phyloP scores from a whole-genome alignment of 2,329 filamentous ascomycete genomes.

The Xenoacremonium recifei region DNA sequence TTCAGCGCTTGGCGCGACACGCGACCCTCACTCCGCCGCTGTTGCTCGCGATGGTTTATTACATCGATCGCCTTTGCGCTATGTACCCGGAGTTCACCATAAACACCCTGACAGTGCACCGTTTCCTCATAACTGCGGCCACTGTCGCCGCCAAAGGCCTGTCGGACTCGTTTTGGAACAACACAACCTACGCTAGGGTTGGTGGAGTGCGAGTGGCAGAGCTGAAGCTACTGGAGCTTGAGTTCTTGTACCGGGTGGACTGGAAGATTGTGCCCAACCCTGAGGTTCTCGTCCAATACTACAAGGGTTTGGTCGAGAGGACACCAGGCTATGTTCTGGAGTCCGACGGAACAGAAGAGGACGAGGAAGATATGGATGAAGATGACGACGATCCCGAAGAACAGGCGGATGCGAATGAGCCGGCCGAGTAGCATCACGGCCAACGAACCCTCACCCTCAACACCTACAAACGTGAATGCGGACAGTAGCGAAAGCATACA shows the following conservation, averaged over 20 bases:
- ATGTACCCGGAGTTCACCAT: conserved; percentile 95
- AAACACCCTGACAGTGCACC: conserved; percentile 92
- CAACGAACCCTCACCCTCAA: too few relatives aligned
- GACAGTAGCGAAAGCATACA: too few relatives aligned
- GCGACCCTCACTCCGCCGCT: conserved; percentile 91
- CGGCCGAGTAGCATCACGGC: neutral
- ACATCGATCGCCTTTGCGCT: conserved; percentile 91
- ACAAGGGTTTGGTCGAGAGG: conserved; percentile 76
- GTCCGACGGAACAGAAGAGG: conserved; percentile 32
- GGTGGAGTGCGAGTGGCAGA: conserved; percentile 90
- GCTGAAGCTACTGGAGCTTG: conserved; percentile 85
- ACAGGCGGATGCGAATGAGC: conserved; percentile 8
- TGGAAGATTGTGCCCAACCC: conserved; percentile 98
- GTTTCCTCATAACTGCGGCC: conserved; percentile 92
- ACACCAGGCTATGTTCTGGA: conserved; percentile 56
- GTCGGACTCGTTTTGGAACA: conserved; percentile 98
- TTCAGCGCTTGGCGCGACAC: conserved; percentile 88
- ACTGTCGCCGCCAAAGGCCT: conserved; percentile 95
- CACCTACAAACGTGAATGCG: too few relatives aligned
- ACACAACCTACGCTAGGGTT: conserved; percentile 91
- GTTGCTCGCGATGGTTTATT: conserved; percentile 98
- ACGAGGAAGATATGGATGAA: conserved; percentile 23
- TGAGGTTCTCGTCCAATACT: conserved; percentile 91
- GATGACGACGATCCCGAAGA: conserved; percentile 20
- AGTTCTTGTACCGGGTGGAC: conserved; percentile 88